These are phyloP conservation scores for Blastocystis sp. DNA, from an alignment of 352 stramenopile genomes.

Conservation along the genomic window DNA sequence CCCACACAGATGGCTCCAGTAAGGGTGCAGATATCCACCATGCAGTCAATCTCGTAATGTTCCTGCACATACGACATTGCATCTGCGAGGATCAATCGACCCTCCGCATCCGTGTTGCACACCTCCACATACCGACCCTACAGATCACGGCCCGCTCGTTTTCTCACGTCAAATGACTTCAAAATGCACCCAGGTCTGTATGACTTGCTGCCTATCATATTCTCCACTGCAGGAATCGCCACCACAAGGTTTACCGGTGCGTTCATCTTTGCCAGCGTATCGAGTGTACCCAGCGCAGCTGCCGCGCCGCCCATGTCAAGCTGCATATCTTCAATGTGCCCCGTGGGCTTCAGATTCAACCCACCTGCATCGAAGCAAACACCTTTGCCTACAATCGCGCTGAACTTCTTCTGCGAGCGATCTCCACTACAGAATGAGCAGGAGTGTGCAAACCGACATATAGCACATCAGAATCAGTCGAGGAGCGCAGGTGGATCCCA, in stretches of 20 bases:
- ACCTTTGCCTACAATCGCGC: constrained; percentile 84
- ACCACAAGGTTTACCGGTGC: constrained; percentile 63
- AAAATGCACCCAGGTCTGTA: constrained; percentile 64
- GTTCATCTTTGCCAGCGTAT: constrained; percentile 64
- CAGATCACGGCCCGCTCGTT: not conserved
- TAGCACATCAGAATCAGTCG: constrained; percentile 79
- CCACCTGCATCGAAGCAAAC: constrained; percentile 89
- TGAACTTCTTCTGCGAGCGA: constrained; percentile 66
- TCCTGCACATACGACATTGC: constrained; percentile 75
- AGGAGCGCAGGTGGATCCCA: constrained; percentile 72
- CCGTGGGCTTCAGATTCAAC: constrained; percentile 84
- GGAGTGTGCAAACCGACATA: not conserved
- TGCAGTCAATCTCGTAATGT: constrained; percentile 78
- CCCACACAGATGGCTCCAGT: constrained; percentile 81
- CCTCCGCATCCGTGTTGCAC: constrained; percentile 85
- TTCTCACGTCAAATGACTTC: constrained; percentile 46
- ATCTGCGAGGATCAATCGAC: constrained; percentile 80
- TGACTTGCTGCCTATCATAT: constrained; percentile 56
- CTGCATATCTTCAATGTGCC: constrained; percentile 83
- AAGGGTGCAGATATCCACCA: constrained; percentile 87
- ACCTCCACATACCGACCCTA: constrained; percentile 80
- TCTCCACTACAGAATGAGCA: not conserved
- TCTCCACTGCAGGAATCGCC: constrained; percentile 66
- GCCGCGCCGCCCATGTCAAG: constrained; percentile 83
- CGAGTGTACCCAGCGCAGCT: constrained; percentile 75